Conservation (phyloP, 1,284 basidiomycete species). For the Leccinum solheimii region DNA sequence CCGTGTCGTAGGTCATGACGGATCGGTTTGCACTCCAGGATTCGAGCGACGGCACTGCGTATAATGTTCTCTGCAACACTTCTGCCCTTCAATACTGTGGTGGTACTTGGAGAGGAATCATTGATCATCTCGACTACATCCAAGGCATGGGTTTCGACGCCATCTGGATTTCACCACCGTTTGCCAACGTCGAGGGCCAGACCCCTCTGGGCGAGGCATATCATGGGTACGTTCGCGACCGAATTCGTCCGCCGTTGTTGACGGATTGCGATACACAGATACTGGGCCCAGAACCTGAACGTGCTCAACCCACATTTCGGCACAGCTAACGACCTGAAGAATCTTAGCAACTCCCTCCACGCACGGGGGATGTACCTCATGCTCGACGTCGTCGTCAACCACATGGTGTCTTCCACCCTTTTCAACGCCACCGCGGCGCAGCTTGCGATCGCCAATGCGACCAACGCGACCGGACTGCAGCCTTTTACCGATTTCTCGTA, state of each 20-base stretch:
- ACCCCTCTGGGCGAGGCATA: conserved; percentile 67
- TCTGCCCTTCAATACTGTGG: conserved; percentile 64
- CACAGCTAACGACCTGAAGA: conserved; percentile 60
- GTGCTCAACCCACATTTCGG: conserved; percentile 68
- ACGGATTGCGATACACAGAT: conserved; percentile 31
- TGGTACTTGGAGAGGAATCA: conserved; percentile 71
- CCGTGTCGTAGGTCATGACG: conserved; percentile 50
- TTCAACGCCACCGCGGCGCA: conserved; percentile 32
- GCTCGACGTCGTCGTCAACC: conserved; percentile 78
- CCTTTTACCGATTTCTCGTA: conserved; percentile 38
- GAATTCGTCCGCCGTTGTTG: not conserved
- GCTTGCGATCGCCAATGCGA: conserved; percentile 27
- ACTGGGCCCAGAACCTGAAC: conserved; percentile 63
- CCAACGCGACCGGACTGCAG: conserved; percentile 37
- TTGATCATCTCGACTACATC: conserved; percentile 75
- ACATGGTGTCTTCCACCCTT: conserved; percentile 48
- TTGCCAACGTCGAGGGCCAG: conserved; percentile 60
- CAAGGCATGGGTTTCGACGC: conserved; percentile 76
- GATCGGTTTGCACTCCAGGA: conserved; percentile 70
- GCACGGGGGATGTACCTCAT: conserved; percentile 73
- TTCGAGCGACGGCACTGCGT: conserved; percentile 40
- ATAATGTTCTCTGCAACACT: conserved; percentile 48
- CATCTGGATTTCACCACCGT: conserved; percentile 66
- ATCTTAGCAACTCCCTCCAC: conserved; percentile 62
- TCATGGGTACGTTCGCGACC: conserved; percentile 47